These are phyloP conservation scores for Penicillium oxalicum DNA, from an alignment of 2,329 filamentous ascomycete genomes.

Conservation along the genomic window DNA sequence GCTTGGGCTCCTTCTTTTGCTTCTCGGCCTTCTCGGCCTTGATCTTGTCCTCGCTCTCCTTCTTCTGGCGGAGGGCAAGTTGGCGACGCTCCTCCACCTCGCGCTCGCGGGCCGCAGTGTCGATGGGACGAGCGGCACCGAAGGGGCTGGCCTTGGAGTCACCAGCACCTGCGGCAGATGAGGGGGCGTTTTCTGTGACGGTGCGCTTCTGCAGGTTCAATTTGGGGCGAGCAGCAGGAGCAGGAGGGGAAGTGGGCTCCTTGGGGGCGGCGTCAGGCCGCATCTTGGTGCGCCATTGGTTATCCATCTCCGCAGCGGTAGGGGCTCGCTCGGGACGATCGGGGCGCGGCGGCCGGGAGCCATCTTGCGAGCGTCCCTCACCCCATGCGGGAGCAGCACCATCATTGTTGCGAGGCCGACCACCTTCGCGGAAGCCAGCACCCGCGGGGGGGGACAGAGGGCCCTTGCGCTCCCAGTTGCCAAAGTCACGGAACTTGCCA, in stretches of 20 bases:
- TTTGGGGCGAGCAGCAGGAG: constrained; percentile 64
- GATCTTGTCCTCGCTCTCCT: constrained; percentile 77
- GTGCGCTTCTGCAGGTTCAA: constrained; percentile 89
- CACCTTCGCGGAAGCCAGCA: constrained; percentile 48
- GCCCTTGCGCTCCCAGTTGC: constrained; percentile 92
- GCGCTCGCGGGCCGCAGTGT: constrained; percentile 82
- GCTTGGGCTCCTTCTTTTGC: constrained; percentile 31
- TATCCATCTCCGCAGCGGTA: constrained; percentile 87
- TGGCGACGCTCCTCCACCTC: constrained; percentile 85
- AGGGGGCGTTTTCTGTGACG: constrained; percentile 65
- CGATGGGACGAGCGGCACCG: constrained; percentile 86
- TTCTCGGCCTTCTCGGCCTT: constrained; percentile 66
- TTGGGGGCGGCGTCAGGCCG: constrained; percentile 66
- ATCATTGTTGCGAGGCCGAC: constrained; percentile 55
- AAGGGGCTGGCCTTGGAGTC: constrained; percentile 89
- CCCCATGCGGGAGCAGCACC: constrained; percentile 71
- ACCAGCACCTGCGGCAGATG: constrained; percentile 37
- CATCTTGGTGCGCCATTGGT: constrained; percentile 89
- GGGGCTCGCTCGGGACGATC: constrained; percentile 65
- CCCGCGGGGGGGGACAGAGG: constrained; percentile 69
- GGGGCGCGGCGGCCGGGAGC: constrained; percentile 70
- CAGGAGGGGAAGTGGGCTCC: constrained; percentile 59
- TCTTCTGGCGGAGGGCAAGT: constrained; percentile 70
- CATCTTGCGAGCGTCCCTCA: constrained; percentile 62
- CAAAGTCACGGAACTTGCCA: constrained; percentile 71